phyloP scores from a whole-genome alignment of 192 early-diverging fungal species.

The Coemansia sp. region DNA sequence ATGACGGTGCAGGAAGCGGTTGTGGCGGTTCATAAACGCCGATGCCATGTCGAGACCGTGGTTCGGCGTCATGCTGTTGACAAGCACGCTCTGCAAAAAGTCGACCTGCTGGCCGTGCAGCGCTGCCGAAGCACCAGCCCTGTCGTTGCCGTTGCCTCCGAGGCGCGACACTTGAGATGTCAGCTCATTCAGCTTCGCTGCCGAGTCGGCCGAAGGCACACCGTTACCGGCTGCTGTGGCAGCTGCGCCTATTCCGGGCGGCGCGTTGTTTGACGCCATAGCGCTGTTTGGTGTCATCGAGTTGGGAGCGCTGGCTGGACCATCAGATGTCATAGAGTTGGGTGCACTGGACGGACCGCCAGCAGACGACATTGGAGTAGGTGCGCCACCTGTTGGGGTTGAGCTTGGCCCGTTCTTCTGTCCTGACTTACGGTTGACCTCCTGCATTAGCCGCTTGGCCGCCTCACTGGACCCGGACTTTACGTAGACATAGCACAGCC shows the following conservation, averaged over 20 bases:
- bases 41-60: slow-evolving; percentile 32
- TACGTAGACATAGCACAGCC: slow-evolving; percentile 48
- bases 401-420: slow-evolving; percentile 5
- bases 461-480: slow-evolving; percentile 49
- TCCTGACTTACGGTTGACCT: slow-evolving; percentile 40
- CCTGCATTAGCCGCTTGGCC: slow-evolving; percentile 51
- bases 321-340: neutral
- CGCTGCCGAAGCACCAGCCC: slow-evolving; percentile 41
- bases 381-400: neutral
- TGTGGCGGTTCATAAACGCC: slow-evolving; percentile 30
- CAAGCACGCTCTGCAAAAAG: slow-evolving; percentile 48
- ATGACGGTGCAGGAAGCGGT: slow-evolving; percentile 43
- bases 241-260: slow-evolving; percentile 12
- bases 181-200: slow-evolving; percentile 45
- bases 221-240: slow-evolving; percentile 39
- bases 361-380: neutral
- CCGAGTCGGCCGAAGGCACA: slow-evolving; percentile 30
- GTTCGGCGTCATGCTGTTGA: slow-evolving; percentile 35
- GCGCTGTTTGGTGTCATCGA: neutral
- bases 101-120: slow-evolving; percentile 52
- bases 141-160: slow-evolving; percentile 24
- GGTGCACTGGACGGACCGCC: slow-evolving; percentile 9
- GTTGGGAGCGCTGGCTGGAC: neutral
- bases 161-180: slow-evolving; percentile 44
- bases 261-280: neutral